These are phyloP conservation scores for Melampsora americana DNA, from an alignment of 1,284 basidiomycete genomes.

Conservation along the genomic window DNA sequence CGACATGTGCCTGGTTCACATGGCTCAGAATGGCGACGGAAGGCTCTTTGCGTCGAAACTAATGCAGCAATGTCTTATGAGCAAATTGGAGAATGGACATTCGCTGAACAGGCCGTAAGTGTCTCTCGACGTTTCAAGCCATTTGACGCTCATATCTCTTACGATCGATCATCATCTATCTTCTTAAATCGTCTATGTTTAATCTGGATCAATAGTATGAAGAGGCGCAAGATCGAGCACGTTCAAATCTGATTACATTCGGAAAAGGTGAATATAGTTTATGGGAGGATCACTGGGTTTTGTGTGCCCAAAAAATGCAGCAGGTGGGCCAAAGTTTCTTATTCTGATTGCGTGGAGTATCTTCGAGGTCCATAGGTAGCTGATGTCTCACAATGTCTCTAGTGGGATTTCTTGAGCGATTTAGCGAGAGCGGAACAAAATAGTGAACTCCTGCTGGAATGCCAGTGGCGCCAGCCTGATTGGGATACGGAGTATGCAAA, in stretches of 20 bases:
- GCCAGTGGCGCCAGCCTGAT: constrained; percentile 90
- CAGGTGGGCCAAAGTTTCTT: constrained; percentile 52
- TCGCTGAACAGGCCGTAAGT: constrained; percentile 68
- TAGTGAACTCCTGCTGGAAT: constrained; percentile 86
- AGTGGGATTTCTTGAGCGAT: constrained; percentile 93
- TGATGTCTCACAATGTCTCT: constrained; percentile 17
- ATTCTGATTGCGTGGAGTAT: no score
- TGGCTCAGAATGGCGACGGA: constrained; percentile 73
- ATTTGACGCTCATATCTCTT: not conserved
- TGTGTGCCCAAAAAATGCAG: constrained; percentile 91
- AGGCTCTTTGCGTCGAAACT: constrained; percentile 82
- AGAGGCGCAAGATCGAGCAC: constrained; percentile 79
- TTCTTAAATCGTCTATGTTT: not conserved
- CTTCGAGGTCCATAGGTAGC: not conserved
- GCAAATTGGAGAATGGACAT: constrained; percentile 96
- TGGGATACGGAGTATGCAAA: constrained; percentile 76
- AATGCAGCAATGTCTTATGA: constrained; percentile 90
- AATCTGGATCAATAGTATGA: constrained; percentile 64
- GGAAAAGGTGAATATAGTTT: constrained; percentile 93
- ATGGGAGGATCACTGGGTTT: constrained; percentile 99
- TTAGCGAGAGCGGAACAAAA: constrained; percentile 89
- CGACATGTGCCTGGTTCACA: no score
- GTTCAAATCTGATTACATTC: constrained; percentile 79
- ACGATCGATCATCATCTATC: not conserved
- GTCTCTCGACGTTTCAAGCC: not conserved